Percentiles rank a stretch among this genome's conserved stretches.
Conservation (phyloP, 1,139 yeast species). For the Magnusiomyces clavatus region DNA sequence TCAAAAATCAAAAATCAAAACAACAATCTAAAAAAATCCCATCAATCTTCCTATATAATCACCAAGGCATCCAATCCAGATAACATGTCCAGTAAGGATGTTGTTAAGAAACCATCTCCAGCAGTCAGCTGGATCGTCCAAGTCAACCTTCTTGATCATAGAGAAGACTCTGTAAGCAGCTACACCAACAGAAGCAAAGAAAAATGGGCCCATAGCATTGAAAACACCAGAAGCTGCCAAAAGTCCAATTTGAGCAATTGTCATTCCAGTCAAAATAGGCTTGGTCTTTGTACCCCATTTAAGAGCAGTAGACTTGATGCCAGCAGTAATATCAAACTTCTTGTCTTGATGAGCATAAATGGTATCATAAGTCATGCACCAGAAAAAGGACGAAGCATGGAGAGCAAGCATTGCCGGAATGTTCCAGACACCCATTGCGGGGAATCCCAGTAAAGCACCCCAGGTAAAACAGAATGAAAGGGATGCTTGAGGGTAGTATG, state of each 20-base stretch:
- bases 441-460: slow-evolving; percentile 93
- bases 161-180: slow-evolving; percentile 61
- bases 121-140: slow-evolving; percentile 73
- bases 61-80: slow-evolving; percentile 66
- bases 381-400: slow-evolving; percentile 67
- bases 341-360: slow-evolving; percentile 98
- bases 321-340: slow-evolving; percentile 74
- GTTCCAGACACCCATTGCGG: slow-evolving; percentile 82
- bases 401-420: slow-evolving; percentile 71
- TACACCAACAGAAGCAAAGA: slow-evolving; percentile 50
- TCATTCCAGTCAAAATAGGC: slow-evolving; percentile 53
- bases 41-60: slow-evolving; percentile 56
- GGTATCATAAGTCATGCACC: slow-evolving; percentile 96
- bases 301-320: slow-evolving; percentile 89
- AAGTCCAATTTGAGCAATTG: slow-evolving; percentile 58
- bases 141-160: slow-evolving; percentile 64
- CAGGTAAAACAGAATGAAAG: slow-evolving; percentile 83
- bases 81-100: slow-evolving; percentile 69
- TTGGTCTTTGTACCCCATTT: slow-evolving; percentile 83
- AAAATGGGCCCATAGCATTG: slow-evolving; percentile 84
- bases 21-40: slow-evolving; percentile 35
- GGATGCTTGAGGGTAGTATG: slow-evolving; percentile 87
- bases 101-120: slow-evolving; percentile 75
- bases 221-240: slow-evolving; percentile 67
- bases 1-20: neutral